These are phyloP conservation scores for Jatropha multifida DNA, from an alignment of 441 rosid genomes.

Conservation along the genomic window DNA sequence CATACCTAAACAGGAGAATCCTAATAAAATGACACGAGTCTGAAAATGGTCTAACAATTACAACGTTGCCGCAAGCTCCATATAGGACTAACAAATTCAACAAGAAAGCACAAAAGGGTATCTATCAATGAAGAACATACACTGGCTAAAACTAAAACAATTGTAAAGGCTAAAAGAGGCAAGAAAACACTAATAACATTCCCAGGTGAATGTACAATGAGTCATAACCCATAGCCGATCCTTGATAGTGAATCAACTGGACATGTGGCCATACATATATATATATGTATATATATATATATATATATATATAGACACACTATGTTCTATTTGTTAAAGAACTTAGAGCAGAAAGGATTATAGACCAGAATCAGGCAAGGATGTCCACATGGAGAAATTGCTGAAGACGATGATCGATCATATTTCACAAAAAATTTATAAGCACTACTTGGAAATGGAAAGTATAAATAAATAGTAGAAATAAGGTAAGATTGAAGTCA, in stretches of 20 bases:
- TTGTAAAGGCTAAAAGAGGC: background rate
- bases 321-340: background rate
- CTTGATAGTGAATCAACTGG: background rate
- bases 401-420: background rate
- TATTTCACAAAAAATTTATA: background rate
- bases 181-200: background rate
- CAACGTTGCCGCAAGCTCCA: background rate
- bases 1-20: background rate
- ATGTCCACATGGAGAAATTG: background rate
- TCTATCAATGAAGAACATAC: background rate
- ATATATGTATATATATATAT: too few relatives aligned
- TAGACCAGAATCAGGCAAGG: slow-evolving; percentile 1
- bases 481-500: background rate
- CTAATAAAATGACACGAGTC: background rate
- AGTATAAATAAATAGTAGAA: background rate
- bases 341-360: background rate
- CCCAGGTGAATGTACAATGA: background rate
- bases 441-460: background rate
- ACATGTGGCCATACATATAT: background rate
- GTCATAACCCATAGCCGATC: background rate
- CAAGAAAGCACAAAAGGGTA: background rate
- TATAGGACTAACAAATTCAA: background rate
- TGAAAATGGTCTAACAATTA: background rate
- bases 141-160: background rate
- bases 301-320: background rate